phyloP scores from a whole-genome alignment of 2,329 filamentous ascomycete species.

The Raffaelea deltoideospora region DNA sequence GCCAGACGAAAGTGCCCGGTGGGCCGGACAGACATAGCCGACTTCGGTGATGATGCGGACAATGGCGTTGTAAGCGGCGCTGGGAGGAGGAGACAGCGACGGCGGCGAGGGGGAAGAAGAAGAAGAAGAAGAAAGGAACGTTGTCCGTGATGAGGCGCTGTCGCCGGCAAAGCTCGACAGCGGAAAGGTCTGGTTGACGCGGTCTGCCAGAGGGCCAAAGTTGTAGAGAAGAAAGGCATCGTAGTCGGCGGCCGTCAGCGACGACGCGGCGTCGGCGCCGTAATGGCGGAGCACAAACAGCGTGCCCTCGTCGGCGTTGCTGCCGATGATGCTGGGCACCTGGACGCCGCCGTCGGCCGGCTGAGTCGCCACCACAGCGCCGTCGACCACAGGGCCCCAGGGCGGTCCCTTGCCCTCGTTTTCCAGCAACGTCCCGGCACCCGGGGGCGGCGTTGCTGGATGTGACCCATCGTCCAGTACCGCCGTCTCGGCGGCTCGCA shows the following conservation, averaged over 20 bases:
- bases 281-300: slow-evolving; percentile 12
- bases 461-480: neutral
- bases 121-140: too few species aligned
- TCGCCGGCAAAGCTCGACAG: slow-evolving; percentile 4
- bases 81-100: too few species aligned
- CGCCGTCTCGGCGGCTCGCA: neutral
- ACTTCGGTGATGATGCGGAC: neutral
- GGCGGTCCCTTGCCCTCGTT: neutral
- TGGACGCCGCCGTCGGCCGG: slow-evolving; percentile 6
- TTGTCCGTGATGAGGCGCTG: too few species aligned
- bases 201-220: slow-evolving; percentile 12
- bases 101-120: too few species aligned
- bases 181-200: slow-evolving; percentile 12
- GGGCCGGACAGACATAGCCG: slow-evolving; percentile 1
- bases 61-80: slow-evolving; percentile 1
- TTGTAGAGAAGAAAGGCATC: slow-evolving; percentile 12
- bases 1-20: neutral
- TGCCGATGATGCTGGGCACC: slow-evolving; percentile 15
- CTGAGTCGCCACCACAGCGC: slow-evolving; percentile 11
- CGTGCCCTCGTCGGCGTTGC: slow-evolving; percentile 12
- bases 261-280: slow-evolving; percentile 1
- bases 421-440: neutral
- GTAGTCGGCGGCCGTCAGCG: slow-evolving; percentile 12
- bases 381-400: slow-evolving; percentile 12
- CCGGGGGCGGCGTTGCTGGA: neutral